Percentiles rank a stretch among this genome's conserved stretches.
These are phyloP conservation scores for Magnusiomyces sp. DNA, from an alignment of 1,139 yeast genomes.

Conservation along the genomic window DNA sequence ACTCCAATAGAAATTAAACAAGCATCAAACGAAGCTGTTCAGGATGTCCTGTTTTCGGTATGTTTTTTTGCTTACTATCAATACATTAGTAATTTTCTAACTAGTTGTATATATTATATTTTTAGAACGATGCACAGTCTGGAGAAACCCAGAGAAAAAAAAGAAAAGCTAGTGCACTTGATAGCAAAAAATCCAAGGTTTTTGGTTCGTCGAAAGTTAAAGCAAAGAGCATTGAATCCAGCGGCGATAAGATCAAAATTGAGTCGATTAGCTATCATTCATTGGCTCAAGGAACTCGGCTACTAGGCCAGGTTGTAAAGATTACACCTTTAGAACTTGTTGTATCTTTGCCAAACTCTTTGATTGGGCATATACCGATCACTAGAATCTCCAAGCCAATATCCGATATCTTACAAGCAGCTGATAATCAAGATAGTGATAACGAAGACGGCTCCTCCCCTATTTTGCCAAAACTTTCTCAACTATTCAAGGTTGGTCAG, in stretches of 20 bases:
- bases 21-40: conserved; percentile 84
- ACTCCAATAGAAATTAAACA: conserved; percentile 88
- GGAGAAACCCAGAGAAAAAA: conserved; percentile 17
- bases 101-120: neutral
- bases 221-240: conserved; percentile 14
- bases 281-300: conserved; percentile 59
- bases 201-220: conserved; percentile 12
- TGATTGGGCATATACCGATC: conserved; percentile 72
- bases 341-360: conserved; percentile 71
- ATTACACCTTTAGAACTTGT: conserved; percentile 57
- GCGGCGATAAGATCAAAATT: conserved; percentile 34
- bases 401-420: conserved; percentile 37
- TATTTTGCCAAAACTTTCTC: conserved; percentile 28
- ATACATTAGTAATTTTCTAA: neutral
- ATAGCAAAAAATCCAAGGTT: conserved; percentile 14
- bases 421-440: conserved; percentile 35
- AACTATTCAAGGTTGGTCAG: conserved; percentile 60
- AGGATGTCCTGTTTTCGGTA: conserved; percentile 69
- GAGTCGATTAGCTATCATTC: conserved; percentile 56
- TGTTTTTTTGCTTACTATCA: conserved; percentile 16
- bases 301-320: conserved; percentile 65
- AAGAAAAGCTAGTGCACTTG: conserved; percentile 21
- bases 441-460: conserved; percentile 18
- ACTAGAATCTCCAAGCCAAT: conserved; percentile 64
- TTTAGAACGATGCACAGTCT: conserved; percentile 2